Conservation (phyloP, 805 yeast genomes). For the Candida boidinii region DNA sequence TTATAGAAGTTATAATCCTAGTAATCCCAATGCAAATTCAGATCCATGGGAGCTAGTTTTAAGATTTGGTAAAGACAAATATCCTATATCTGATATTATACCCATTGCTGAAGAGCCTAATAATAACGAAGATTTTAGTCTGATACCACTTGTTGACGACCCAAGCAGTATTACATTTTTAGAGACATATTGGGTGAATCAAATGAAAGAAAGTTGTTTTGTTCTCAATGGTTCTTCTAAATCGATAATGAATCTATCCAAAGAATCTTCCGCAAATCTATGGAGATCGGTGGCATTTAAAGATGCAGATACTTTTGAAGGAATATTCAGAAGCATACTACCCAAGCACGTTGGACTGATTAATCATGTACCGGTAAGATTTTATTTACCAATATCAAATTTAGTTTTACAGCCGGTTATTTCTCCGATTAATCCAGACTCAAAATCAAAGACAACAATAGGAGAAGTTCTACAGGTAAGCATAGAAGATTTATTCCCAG, state of each 20-base stretch:
- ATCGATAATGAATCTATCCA: constrained; percentile 69
- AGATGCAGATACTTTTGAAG: constrained; percentile 15
- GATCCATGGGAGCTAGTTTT: constrained; percentile 38
- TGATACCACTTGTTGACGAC: neutral
- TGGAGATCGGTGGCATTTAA: constrained; percentile 36
- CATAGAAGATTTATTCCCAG: constrained; percentile 40
- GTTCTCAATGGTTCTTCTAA: constrained; percentile 72
- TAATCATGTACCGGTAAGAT: constrained; percentile 38
- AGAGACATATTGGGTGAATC: constrained; percentile 60
- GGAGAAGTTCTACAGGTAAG: constrained; percentile 30
- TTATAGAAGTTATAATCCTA: constrained; percentile 30
- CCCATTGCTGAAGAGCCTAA: constrained; percentile 19
- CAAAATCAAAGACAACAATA: constrained; percentile 19
- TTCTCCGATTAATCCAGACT: constrained; percentile 4
- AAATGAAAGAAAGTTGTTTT: constrained; percentile 73
- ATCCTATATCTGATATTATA: constrained; percentile 37
- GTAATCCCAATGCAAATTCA: constrained; percentile 6
- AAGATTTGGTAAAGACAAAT: constrained; percentile 26
- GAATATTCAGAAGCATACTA: constrained; percentile 16
- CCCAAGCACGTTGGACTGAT: constrained; percentile 17
- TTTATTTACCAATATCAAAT: constrained; percentile 32
- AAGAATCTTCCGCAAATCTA: constrained; percentile 44
- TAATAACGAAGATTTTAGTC: constrained; percentile 2
- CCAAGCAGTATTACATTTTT: constrained; percentile 17
- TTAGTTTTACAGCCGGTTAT: constrained; percentile 26